A percentile compares a stretch with the other conserved stretches of the same genome.
Evolutionary conservation across 331 rosid species (phyloP).

Genomic region (Dryas integrifolia): DNA sequence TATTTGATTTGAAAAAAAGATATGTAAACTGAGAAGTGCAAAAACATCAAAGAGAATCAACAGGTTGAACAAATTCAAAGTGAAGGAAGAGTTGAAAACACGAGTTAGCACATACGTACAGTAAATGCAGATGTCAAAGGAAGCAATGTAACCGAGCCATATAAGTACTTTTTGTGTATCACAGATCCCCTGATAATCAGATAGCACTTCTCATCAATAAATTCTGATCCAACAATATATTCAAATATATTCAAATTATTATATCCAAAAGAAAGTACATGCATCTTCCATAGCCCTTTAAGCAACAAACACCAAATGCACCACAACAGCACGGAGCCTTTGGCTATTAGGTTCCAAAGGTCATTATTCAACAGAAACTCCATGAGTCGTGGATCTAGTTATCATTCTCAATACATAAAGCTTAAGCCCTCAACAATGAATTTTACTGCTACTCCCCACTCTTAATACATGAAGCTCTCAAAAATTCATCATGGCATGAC

Average conservation of each 20-base stretch:
- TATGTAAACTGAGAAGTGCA: conserved; percentile 1
- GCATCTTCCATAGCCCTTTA: conserved; percentile 7
- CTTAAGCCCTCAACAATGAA: background rate
- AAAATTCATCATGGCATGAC: background rate
- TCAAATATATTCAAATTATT: background rate
- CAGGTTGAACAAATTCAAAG: background rate
- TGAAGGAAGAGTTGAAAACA: conserved; percentile 4
- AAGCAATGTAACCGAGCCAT: conserved; percentile 67
- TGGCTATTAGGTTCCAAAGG: background rate
- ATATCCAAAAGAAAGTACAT: background rate
- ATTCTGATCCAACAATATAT: background rate
- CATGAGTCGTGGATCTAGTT: background rate
- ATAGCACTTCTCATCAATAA: conserved; percentile 33
- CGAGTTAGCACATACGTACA: conserved; percentile 55
- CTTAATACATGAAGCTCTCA: background rate
- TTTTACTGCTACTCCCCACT: background rate
- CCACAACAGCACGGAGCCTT: conserved; percentile 12
- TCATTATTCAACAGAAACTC: conserved; percentile 3
- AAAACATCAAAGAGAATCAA: conserved; percentile 9
- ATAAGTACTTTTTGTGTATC: conserved; percentile 72
- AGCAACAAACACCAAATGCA: conserved; percentile 1
- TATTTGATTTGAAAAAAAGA: conserved; percentile 8
- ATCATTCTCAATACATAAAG: conserved; percentile 3
- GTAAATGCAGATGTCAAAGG: conserved; percentile 64
- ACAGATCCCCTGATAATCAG: conserved; percentile 63